Evolutionary conservation across 1,284 basidiomycete genomes (phyloP).

Genomic region (Sparassis latifolia): DNA sequence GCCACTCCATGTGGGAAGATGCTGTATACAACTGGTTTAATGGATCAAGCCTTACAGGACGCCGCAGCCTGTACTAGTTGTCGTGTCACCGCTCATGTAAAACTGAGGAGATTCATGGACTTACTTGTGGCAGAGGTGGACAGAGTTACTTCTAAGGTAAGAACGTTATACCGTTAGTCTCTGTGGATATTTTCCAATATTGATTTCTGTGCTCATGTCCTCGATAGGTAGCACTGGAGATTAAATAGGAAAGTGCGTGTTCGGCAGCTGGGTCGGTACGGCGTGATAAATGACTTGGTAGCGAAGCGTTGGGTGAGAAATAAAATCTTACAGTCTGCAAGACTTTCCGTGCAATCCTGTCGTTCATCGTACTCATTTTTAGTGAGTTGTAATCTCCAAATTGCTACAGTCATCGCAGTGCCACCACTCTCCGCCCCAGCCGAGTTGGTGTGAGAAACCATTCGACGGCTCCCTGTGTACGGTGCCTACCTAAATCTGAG

Average conservation of each 20-base stretch:
- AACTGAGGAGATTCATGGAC: not conserved
- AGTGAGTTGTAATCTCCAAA: too few relatives aligned
- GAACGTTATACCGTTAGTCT: not conserved
- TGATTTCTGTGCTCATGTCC: not conserved
- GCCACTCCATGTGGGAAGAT: not conserved
- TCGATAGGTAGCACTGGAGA: not conserved
- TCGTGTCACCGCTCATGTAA: not conserved
- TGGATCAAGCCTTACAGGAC: not conserved
- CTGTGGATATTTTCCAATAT: not conserved
- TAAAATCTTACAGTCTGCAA: too few relatives aligned
- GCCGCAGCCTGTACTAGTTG: not conserved
- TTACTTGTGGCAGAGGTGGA: not conserved
- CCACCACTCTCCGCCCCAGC: too few relatives aligned
- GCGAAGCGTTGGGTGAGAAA: too few relatives aligned
- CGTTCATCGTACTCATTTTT: too few relatives aligned
- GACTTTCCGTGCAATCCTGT: too few relatives aligned
- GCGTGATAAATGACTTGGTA: too few relatives aligned
- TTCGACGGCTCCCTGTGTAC: too few relatives aligned
- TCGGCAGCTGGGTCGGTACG: too few relatives aligned
- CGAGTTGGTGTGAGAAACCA: too few relatives aligned
- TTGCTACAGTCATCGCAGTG: too few relatives aligned
- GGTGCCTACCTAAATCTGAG: too few relatives aligned
- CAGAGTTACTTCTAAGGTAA: not conserved
- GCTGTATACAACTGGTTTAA: not conserved
- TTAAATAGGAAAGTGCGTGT: not conserved